These are phyloP conservation scores for Fusarium sp. DNA, from an alignment of 2,329 filamentous ascomycete genomes.

Conservation along the genomic window DNA sequence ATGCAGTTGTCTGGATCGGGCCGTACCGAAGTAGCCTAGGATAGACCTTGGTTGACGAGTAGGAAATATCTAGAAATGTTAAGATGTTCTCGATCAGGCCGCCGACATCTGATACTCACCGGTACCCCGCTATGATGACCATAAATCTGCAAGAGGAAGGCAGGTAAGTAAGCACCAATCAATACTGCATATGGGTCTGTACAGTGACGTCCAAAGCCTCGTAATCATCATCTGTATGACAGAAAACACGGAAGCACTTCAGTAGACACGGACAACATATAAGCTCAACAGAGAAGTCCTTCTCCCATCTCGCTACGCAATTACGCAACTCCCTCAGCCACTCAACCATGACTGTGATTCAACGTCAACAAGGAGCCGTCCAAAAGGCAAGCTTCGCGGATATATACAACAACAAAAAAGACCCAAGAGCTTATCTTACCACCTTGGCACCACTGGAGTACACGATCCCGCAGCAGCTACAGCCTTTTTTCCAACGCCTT, in stretches of 20 bases:
- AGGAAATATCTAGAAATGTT: too few species aligned
- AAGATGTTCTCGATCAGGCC: too few species aligned
- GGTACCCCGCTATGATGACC: not conserved
- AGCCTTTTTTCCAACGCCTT: not conserved
- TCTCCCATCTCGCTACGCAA: too few species aligned
- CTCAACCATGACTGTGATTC: not conserved
- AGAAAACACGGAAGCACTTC: too few species aligned
- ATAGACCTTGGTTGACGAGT: too few species aligned
- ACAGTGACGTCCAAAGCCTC: not conserved
- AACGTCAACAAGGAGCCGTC: not conserved
- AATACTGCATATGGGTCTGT: rapidly evolving
- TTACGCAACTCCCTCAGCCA: too few species aligned
- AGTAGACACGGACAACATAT: too few species aligned
- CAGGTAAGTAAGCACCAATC: not conserved
- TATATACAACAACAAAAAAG: rapidly evolving
- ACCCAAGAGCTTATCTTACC: not conserved
- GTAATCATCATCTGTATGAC: too few species aligned
- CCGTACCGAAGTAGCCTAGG: not conserved
- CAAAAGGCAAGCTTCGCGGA: not conserved
- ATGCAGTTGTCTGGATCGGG: not conserved
- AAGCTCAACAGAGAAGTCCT: too few species aligned
- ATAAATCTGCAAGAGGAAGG: not conserved
- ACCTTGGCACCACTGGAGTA: not conserved
- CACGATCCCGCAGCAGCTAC: not conserved
- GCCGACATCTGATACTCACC: not conserved